Percentiles rank a stretch among this genome's conserved stretches.
Conservation (phyloP, 805 yeast genomes). For the Pichia phayaonensis region DNA sequence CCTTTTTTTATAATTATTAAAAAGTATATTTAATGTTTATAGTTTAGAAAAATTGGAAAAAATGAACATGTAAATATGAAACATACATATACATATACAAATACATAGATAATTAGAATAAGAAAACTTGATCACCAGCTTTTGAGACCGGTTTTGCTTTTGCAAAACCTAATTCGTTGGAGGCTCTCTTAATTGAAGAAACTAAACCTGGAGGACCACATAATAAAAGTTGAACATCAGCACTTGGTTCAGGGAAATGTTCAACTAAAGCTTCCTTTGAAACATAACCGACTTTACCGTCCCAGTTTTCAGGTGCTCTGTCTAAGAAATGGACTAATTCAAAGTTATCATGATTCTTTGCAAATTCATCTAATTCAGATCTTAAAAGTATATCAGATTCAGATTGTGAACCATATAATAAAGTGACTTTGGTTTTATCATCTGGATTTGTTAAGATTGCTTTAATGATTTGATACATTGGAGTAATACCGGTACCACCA, state of each 20-base stretch:
- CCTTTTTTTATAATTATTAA: too few relatives aligned
- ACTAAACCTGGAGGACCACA: constrained; percentile 97
- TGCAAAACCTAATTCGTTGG: constrained; percentile 62
- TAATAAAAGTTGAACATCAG: constrained; percentile 61
- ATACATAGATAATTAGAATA: constrained; percentile 42
- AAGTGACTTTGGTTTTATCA: constrained; percentile 67
- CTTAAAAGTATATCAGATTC: constrained; percentile 75
- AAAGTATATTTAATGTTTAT: neutral
- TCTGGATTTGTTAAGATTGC: constrained; percentile 70
- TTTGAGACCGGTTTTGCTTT: constrained; percentile 87
- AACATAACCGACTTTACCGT: constrained; percentile 71
- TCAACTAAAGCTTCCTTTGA: constrained; percentile 64
- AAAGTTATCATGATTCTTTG: constrained; percentile 50
- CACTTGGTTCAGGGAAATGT: constrained; percentile 53
- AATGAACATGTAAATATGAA: neutral
- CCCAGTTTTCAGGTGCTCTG: constrained; percentile 66
- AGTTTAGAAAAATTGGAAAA: neutral
- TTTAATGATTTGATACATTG: constrained; percentile 88
- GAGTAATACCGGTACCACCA: constrained; percentile 95
- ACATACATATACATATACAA: neutral
- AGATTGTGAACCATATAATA: constrained; percentile 75
- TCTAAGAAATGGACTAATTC: constrained; percentile 69
- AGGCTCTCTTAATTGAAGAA: constrained; percentile 73
- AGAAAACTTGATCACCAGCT: constrained; percentile 84
- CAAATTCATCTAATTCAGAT: constrained; percentile 68